Evolutionary conservation across 106 monocot species (phyloP).

Genomic region (Dendrobium catenatum): DNA sequence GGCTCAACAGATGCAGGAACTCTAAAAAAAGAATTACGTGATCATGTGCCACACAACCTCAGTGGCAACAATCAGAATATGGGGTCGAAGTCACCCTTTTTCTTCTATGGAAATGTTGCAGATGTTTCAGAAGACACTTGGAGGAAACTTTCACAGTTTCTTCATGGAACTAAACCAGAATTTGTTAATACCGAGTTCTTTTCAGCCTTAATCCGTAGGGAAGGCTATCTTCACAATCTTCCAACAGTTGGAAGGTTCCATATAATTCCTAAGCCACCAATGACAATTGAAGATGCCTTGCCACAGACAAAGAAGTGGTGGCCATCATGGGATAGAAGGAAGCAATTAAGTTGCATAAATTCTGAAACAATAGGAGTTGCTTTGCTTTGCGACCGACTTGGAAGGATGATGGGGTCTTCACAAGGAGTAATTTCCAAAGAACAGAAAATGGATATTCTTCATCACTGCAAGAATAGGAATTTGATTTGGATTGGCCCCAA

Average conservation of each 20-base stretch:
- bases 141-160: conserved; percentile 62
- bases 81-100: conserved; percentile 41
- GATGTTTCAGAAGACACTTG: conserved; percentile 57
- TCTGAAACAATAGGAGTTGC: conserved; percentile 30
- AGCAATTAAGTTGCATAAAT: conserved; percentile 50
- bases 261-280: conserved; percentile 46
- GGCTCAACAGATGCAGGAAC: background rate
- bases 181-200: conserved; percentile 56
- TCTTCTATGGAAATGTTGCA: conserved; percentile 72
- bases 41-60: background rate
- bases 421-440: conserved; percentile 56
- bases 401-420: conserved; percentile 47
- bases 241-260: conserved; percentile 38
- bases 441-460: conserved; percentile 53
- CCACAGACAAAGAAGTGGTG: conserved; percentile 71
- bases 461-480: conserved; percentile 69
- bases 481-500: conserved; percentile 62
- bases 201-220: conserved; percentile 69
- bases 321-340: conserved; percentile 93
- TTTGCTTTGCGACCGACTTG: conserved; percentile 44
- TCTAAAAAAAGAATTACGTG: conserved; percentile 19
- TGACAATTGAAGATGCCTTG: conserved; percentile 62
- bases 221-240: conserved; percentile 89
- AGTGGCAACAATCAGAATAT: conserved; percentile 7
- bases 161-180: conserved; percentile 60